These are phyloP conservation scores for Gloeostereum incarnatum DNA, from an alignment of 768 basidiomycete genomes.

Conservation along the genomic window DNA sequence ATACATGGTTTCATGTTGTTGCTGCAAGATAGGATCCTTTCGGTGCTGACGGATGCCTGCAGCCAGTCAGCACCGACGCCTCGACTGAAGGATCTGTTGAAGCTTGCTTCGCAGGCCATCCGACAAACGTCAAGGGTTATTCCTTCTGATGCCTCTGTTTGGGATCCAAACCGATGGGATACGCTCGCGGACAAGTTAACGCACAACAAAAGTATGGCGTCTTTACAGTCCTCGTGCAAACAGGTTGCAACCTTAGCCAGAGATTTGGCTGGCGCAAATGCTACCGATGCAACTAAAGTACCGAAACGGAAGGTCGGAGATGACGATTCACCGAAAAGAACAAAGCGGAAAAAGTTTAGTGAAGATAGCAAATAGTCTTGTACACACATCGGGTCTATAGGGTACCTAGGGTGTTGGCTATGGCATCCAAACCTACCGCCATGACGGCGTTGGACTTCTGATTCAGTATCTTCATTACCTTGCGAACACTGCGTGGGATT, in stretches of 20 bases:
- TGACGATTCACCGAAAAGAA: too few relatives aligned
- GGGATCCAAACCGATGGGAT: conserved; percentile 56
- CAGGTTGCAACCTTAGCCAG: conserved; percentile 31
- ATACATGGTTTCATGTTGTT: conserved; percentile 38
- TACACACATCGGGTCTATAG: too few relatives aligned
- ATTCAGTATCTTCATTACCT: too few relatives aligned
- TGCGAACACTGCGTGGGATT: too few relatives aligned
- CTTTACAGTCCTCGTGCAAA: conserved; percentile 52
- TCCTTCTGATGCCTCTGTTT: too few relatives aligned
- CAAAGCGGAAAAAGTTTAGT: conserved; percentile 37
- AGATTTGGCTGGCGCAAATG: conserved; percentile 9
- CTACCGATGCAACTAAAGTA: conserved; percentile 11
- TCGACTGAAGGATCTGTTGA: conserved; percentile 76
- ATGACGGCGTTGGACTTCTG: too few relatives aligned
- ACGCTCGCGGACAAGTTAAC: conserved; percentile 36
- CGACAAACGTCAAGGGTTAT: conserved; percentile 46
- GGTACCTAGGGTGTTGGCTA: too few relatives aligned
- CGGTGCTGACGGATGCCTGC: conserved; percentile 38
- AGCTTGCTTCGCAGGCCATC: conserved; percentile 53
- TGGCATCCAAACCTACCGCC: too few relatives aligned
- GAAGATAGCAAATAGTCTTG: conserved; percentile 20
- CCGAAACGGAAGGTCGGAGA: conserved; percentile 19
- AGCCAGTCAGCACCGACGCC: conserved; percentile 33
- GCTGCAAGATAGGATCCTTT: conserved; percentile 40
- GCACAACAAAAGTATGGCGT: conserved; percentile 55